Evolutionary conservation across 169 alveolate genomes (phyloP).

Genomic region (Eimeria mitis): DNA sequence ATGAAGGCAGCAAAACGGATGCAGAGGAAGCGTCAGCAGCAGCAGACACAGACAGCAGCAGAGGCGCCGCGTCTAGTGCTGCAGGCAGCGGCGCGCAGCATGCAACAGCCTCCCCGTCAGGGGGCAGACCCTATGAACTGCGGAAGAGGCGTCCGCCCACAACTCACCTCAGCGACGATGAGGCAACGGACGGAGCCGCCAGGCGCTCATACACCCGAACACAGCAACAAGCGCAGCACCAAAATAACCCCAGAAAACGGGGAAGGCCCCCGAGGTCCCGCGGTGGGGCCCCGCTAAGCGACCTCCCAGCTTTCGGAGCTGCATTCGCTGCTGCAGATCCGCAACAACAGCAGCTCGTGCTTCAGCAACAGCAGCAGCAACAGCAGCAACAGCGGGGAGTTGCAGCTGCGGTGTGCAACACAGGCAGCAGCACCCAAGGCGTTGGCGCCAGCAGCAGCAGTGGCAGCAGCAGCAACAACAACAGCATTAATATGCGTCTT

Average conservation of each 20-base stretch:
- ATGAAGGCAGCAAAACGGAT: slow-evolving; percentile 72
- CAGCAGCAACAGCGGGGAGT: slow-evolving; percentile 46
- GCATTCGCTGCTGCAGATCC: slow-evolving; percentile 48
- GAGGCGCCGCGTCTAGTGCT: slow-evolving; percentile 14
- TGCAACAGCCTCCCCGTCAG: slow-evolving; percentile 33
- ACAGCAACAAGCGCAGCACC: slow-evolving; percentile 50
- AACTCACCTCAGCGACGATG: slow-evolving; percentile 23
- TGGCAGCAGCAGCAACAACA: slow-evolving; percentile 36
- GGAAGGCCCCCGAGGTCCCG: slow-evolving; percentile 65
- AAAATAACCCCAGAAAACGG: slow-evolving; percentile 51
- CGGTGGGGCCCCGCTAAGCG: slow-evolving; percentile 45
- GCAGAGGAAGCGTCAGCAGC: slow-evolving; percentile 61
- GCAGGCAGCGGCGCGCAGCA: slow-evolving; percentile 35
- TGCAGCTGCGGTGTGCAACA: not conserved
- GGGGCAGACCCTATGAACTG: slow-evolving; percentile 67
- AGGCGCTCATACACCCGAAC: slow-evolving; percentile 26
- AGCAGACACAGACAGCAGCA: slow-evolving; percentile 70
- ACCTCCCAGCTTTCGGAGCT: slow-evolving; percentile 17
- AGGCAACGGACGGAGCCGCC: slow-evolving; percentile 40
- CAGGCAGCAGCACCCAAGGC: slow-evolving; percentile 17
- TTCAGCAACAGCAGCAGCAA: slow-evolving; percentile 48
- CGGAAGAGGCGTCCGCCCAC: slow-evolving; percentile 71
- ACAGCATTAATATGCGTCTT: slow-evolving; percentile 49
- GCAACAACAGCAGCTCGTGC: slow-evolving; percentile 11
- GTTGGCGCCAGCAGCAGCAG: slow-evolving; percentile 16